Percentiles rank a stretch among this genome's conserved stretches.
These are phyloP conservation scores for Phaseolus lunatus DNA, from an alignment of 306 rosid species.

Conservation along the genomic window DNA sequence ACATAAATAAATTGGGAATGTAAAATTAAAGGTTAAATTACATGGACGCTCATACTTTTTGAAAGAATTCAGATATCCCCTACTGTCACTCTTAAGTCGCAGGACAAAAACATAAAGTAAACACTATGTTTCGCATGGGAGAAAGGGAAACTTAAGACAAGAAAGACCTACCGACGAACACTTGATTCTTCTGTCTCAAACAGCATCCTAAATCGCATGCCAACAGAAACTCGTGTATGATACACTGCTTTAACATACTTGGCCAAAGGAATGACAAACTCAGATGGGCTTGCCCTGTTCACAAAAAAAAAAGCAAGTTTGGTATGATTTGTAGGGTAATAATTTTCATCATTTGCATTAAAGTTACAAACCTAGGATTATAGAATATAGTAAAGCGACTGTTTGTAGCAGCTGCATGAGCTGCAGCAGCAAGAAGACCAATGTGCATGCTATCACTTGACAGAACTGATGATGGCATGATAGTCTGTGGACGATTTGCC, in stretches of 20 bases:
- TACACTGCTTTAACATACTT: constrained; percentile 74
- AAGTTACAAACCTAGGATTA: constrained; percentile 64
- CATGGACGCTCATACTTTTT: not conserved
- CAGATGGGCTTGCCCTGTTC: constrained; percentile 75
- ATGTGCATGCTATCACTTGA: constrained; percentile 89
- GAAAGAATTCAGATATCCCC: not conserved
- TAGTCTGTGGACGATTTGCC: constrained; percentile 74
- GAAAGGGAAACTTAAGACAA: constrained; percentile 12
- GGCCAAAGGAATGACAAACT: constrained; percentile 77
- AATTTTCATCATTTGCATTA: constrained; percentile 14
- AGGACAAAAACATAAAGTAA: not conserved
- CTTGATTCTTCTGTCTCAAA: constrained; percentile 87
- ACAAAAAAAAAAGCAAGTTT: not conserved
- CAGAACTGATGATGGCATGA: constrained; percentile 81
- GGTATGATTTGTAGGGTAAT: constrained; percentile 13
- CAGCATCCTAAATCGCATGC: constrained; percentile 85
- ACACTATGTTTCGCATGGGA: not conserved
- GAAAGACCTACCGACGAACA: constrained; percentile 64
- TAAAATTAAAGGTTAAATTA: not conserved
- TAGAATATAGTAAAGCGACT: constrained; percentile 72
- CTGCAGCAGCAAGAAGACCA: constrained; percentile 90
- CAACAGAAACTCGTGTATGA: constrained; percentile 77
- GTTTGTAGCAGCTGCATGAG: constrained; percentile 79
- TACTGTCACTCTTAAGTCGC: not conserved
- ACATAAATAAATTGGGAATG: not conserved